Conservation (phyloP, 306 rosid species). For the Pterocarpus macrocarpus region DNA sequence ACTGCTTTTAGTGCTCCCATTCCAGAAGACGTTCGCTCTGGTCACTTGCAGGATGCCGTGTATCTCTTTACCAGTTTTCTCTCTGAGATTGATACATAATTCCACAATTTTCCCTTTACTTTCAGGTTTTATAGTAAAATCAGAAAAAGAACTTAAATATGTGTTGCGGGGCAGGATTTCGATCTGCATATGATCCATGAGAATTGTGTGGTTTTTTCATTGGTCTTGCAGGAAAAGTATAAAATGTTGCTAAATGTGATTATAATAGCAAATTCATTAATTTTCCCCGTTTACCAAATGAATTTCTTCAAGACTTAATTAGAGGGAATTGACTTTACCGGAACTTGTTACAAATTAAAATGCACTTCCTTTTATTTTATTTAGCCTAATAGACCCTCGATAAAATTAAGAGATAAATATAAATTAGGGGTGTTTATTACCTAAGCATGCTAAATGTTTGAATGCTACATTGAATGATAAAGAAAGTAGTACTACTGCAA, state of each 20-base stretch:
- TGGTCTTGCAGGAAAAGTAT: slow-evolving; percentile 23
- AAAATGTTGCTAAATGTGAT: slow-evolving; percentile 15
- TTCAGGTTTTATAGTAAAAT: background rate
- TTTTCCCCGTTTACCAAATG: slow-evolving; percentile 11
- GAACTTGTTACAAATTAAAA: no score
- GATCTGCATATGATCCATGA: slow-evolving; percentile 19
- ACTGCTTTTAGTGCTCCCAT: slow-evolving; percentile 79
- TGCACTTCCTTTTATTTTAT: no score
- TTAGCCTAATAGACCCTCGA: no score
- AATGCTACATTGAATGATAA: no score
- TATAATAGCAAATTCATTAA: slow-evolving; percentile 29
- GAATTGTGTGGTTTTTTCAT: background rate
- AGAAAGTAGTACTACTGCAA: no score
- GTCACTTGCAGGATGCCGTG: slow-evolving; percentile 84
- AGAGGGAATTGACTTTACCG: background rate
- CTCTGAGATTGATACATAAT: slow-evolving; percentile 72
- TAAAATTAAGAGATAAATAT: no score
- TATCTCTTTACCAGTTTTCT: slow-evolving; percentile 81
- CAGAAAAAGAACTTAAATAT: slow-evolving; percentile 23
- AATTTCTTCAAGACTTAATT: background rate
- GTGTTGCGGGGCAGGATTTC: slow-evolving; percentile 39
- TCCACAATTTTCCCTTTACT: slow-evolving; percentile 17
- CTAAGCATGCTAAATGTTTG: no score
- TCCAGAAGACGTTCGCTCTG: slow-evolving; percentile 81
- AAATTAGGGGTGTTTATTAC: no score